Percentiles rank a stretch among this genome's conserved stretches.
Conservation (phyloP, 257 asterid species). For the Anisodus tanguticus region DNA sequence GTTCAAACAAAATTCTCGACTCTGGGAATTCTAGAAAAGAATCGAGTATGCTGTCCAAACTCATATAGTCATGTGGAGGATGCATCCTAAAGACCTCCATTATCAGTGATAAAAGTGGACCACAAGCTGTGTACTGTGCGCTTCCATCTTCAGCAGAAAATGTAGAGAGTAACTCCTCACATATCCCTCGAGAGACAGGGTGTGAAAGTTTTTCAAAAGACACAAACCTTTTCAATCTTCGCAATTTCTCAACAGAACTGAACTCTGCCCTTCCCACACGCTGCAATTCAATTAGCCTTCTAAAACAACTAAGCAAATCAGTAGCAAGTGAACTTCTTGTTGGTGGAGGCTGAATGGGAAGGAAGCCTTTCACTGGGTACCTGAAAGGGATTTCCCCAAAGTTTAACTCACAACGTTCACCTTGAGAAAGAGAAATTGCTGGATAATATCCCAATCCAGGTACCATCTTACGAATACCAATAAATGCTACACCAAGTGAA, state of each 20-base stretch:
- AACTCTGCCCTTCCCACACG: conserved; percentile 56
- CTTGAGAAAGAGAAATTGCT: conserved; percentile 92
- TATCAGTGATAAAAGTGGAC: conserved; percentile 75
- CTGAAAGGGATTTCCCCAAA: conserved; percentile 85
- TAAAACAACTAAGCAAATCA: conserved; percentile 70
- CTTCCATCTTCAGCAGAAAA: conserved; percentile 54
- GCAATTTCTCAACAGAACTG: conserved; percentile 69
- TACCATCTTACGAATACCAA: conserved; percentile 85
- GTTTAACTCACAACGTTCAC: conserved; percentile 92
- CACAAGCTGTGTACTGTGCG: conserved; percentile 70
- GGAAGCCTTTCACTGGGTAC: conserved; percentile 77
- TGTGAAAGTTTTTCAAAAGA: conserved; percentile 66
- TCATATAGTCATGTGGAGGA: conserved; percentile 82
- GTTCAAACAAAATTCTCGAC: conserved; percentile 62
- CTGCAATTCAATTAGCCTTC: conserved; percentile 74
- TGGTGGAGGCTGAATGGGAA: conserved; percentile 83
- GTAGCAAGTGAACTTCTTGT: conserved; percentile 46
- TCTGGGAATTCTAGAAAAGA: conserved; percentile 67
- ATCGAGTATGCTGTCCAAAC: conserved; percentile 80
- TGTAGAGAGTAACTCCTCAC: conserved; percentile 62
- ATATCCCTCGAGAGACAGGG: conserved; percentile 77
- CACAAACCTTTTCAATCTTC: conserved; percentile 79
- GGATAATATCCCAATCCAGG: conserved; percentile 98
- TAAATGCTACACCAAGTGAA: conserved; percentile 91
- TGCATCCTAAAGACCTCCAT: conserved; percentile 66